phyloP scores from a whole-genome alignment of 2,329 filamentous ascomycete species.

The Metarhizium sp. region DNA sequence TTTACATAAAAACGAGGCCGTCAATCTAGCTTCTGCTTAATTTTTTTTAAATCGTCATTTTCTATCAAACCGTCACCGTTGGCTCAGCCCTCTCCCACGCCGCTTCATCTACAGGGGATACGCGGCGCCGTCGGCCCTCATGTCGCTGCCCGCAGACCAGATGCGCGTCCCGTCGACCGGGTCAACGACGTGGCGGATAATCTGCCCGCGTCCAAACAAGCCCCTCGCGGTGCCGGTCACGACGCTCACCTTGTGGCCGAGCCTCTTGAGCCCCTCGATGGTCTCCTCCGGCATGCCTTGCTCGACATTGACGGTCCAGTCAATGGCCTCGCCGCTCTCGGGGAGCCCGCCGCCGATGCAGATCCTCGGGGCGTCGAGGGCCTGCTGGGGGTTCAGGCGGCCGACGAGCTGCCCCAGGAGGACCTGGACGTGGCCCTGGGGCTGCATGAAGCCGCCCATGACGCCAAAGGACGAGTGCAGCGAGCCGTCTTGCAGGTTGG shows the following conservation, averaged over 20 bases:
- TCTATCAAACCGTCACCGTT: too few species aligned
- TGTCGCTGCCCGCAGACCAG: slow-evolving; percentile 85
- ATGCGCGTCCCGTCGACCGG: slow-evolving; percentile 56
- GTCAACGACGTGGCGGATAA: slow-evolving; percentile 72
- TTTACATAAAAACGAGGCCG: neutral
- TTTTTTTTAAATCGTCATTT: neutral
- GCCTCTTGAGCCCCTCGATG: slow-evolving; percentile 51
- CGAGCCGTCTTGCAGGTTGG: slow-evolving; percentile 61
- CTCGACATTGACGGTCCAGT: slow-evolving; percentile 66
- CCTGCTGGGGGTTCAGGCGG: slow-evolving; percentile 72
- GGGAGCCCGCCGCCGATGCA: slow-evolving; percentile 73
- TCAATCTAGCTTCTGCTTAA: neutral
- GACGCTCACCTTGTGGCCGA: slow-evolving; percentile 68
- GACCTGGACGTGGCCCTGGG: slow-evolving; percentile 91
- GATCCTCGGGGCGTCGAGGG: slow-evolving; percentile 83
- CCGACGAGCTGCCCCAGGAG: slow-evolving; percentile 83
- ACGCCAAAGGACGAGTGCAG: slow-evolving; percentile 86
- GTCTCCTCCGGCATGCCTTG: slow-evolving; percentile 67
- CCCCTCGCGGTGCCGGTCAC: slow-evolving; percentile 55
- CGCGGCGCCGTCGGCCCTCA: slow-evolving; percentile 69
- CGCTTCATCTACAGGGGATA: slow-evolving; percentile 33
- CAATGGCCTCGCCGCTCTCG: slow-evolving; percentile 45
- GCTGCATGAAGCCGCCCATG: slow-evolving; percentile 99
- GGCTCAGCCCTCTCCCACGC: neutral
- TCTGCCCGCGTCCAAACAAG: slow-evolving; percentile 78